These are phyloP conservation scores for Paracorniculantispora psalliotae DNA, from an alignment of 2,329 filamentous ascomycete genomes.

Conservation along the genomic window DNA sequence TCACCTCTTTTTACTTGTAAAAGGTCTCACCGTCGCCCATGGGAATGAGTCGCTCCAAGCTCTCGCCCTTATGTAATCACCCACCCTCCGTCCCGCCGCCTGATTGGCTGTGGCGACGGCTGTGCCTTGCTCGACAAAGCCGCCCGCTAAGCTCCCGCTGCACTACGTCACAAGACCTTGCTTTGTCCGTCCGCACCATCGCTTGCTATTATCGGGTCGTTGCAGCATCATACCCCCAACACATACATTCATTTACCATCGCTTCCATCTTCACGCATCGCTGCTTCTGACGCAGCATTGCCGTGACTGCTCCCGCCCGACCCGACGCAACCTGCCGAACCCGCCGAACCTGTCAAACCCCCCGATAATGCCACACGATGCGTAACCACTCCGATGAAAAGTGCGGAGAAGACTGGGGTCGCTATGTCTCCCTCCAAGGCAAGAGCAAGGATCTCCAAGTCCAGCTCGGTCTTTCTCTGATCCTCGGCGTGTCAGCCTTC, in stretches of 20 bases:
- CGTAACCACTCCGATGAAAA: conserved; percentile 16
- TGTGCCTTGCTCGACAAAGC: neutral
- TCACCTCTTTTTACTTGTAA: neutral
- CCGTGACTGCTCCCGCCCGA: neutral
- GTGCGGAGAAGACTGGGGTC: conserved; percentile 19
- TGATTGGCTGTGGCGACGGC: conserved; percentile 1
- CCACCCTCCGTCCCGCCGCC: neutral
- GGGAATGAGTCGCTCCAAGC: neutral
- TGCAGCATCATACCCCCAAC: neutral
- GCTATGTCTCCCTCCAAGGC: neutral
- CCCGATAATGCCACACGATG: conserved; percentile 13
- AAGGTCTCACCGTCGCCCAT: neutral
- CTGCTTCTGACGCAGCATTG: neutral
- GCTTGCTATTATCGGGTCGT: neutral
- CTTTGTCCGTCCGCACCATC: neutral
- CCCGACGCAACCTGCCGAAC: too few relatives aligned
- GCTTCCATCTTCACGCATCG: neutral
- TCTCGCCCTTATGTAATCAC: neutral
- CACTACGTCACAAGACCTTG: conserved; percentile 9
- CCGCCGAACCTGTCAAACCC: neutral
- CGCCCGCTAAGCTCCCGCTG: neutral
- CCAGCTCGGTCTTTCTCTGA: conserved; percentile 68
- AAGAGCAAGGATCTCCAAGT: conserved; percentile 45
- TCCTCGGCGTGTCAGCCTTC: conserved; percentile 66
- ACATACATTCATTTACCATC: neutral